Conservation (phyloP, 768 basidiomycete genomes). For the Naematelia encephala region DNA sequence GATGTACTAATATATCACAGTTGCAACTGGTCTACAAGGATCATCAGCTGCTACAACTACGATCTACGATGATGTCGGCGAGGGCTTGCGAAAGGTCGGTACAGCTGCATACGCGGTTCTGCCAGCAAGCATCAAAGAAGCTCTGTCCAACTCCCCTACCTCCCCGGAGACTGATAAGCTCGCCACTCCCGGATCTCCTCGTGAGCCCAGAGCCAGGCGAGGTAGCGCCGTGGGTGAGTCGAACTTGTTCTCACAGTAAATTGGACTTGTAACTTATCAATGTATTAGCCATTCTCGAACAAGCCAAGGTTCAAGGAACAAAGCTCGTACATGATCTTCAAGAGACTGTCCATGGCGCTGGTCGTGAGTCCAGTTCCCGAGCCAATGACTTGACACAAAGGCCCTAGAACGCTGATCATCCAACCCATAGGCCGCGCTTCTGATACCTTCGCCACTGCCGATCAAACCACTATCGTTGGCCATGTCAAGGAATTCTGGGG, state of each 20-base stretch:
- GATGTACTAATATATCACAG: too few species aligned
- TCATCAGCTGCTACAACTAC: neutral
- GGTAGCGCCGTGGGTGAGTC: neutral
- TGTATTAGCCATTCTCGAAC: slow-evolving; percentile 8
- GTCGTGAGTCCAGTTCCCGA: neutral
- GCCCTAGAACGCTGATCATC: neutral
- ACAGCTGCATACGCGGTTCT: slow-evolving; percentile 36
- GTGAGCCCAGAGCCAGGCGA: neutral
- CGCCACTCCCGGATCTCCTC: neutral
- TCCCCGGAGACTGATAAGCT: neutral
- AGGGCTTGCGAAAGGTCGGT: slow-evolving; percentile 35
- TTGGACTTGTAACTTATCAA: neutral
- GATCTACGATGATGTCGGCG: slow-evolving; percentile 29
- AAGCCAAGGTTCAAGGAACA: slow-evolving; percentile 26
- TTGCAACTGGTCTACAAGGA: too few species aligned
- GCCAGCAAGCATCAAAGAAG: slow-evolving; percentile 35
- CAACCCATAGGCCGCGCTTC: neutral
- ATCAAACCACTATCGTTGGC: slow-evolving; percentile 4
- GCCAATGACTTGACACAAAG: too few species aligned
- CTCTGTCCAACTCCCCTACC: slow-evolving; percentile 18
- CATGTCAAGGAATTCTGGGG: slow-evolving; percentile 16
- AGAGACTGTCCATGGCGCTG: slow-evolving; percentile 8
- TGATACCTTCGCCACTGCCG: slow-evolving; percentile 4
- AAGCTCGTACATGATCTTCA: slow-evolving; percentile 23
- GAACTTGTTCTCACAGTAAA: neutral